Evolutionary conservation across 2,329 filamentous ascomycete genomes (phyloP), one percentile per base, ranked within the genome.

Genomic region (Diaporthe australafricana): DNA sequence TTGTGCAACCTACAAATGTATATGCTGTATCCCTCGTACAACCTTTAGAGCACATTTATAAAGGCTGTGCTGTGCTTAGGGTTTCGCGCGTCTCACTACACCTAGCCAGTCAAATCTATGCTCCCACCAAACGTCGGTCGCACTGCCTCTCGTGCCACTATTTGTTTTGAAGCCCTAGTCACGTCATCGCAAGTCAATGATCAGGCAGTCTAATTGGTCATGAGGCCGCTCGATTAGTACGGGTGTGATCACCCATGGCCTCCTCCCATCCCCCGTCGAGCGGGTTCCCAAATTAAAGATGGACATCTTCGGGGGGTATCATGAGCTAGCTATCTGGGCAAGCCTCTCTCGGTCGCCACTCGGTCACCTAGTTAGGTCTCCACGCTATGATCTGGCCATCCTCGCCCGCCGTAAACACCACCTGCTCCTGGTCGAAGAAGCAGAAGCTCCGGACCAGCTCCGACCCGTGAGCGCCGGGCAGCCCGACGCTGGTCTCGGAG

Each of bases 401-500:
- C 76, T 91, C 89, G 22, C 89, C 89, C 7, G 84, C 87, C 56
- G 88, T 90, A 72, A 89, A 89, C 7, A 90, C 87, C 40, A 87
- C 82, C 76, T 89, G 85, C 74, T 87, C 86, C 75, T 89, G 84
- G 73, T 92, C 90, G 71, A 90, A 86, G 78, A 92, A 90, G 79
- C 88, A 91, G 76, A 91, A 92, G 17, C 87, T 86, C 50, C 90
- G 84, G 52, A 92, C 88, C 75, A 93, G 86, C 76, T 93, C 91
- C 3, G 86, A 86, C 0, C 89, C 88, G 78, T 93, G 91, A 5
- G 87, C 90, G 0, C 90, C 90, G 0, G 86, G 86, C 63, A 93
- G 79, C n/a, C 85, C 86, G 32, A 92, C 90, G 70, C 85, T 87
- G 16, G 86, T 86, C 20, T 85, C 84, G n/a, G 81, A 81, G 73